These are phyloP conservation scores for Pontederia paniculata DNA, from an alignment of 176 grass and related monocot species.

Conservation along the genomic window DNA sequence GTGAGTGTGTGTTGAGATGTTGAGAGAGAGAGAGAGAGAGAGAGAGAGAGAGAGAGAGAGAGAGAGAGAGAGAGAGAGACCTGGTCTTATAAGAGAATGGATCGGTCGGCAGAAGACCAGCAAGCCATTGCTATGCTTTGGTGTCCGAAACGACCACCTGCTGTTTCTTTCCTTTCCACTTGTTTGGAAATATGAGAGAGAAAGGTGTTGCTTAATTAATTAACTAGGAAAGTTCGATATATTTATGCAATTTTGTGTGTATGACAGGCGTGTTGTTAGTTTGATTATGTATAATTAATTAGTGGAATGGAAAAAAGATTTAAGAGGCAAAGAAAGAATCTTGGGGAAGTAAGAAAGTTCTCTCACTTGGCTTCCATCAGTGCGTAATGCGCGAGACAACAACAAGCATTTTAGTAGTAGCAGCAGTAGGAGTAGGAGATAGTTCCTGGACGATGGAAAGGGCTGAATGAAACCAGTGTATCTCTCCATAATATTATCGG, in stretches of 20 bases:
- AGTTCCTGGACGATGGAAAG: no score
- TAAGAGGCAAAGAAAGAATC: neutral
- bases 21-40: no score
- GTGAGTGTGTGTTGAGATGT: no score
- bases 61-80: slow-evolving; percentile 14
- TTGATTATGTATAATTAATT: slow-evolving; percentile 5
- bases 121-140: neutral
- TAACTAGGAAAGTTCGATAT: neutral
- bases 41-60: neutral
- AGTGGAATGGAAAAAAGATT: neutral
- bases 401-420: no score
- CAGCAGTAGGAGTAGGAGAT: no score
- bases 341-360: neutral
- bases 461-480: no score
- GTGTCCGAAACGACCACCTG: neutral
- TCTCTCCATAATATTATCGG: no score
- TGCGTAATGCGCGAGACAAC: no score
- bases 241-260: neutral
- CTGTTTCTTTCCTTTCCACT: neutral
- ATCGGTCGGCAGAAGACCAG: slow-evolving; percentile 1
- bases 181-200: neutral
- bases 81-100: neutral
- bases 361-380: no score
- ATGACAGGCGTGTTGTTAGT: neutral
- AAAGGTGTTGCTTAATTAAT: neutral